Base-by-base conservation (phyloP, 2,329 filamentous ascomycete genomes). In the Fonsecaea monophora region DNA sequence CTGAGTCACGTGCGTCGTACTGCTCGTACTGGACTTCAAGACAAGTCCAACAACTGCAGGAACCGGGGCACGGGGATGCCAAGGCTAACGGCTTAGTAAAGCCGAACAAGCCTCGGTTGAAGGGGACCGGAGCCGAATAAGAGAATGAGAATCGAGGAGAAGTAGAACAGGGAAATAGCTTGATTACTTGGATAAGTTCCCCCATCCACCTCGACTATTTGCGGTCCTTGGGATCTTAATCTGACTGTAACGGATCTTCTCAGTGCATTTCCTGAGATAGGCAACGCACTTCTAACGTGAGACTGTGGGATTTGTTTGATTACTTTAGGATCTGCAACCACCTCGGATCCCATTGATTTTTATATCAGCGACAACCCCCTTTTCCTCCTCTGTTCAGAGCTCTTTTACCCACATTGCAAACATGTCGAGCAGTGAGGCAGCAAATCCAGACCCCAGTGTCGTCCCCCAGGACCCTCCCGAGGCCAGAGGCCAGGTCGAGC, bases 371-470 rank as follows among this genome's bases (percentile, higher is more conserved):
- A 30, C 45, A 6, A 13, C 45, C 21, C 45, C 45, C 10, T 30
- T 50, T 30, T 10, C 45, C 21, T 25, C 25, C 45, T 50, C 45
- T 50, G 3, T 3, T 12, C 45, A 50, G 10, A 30, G 8, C 10
- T 50, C 18, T 30, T 30, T 13, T 18, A 15, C 9, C 2, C 15
- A 30, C 9, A 45, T 62, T 12, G 40, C 60, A 15, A 66, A n/a
- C 56, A 70, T 70, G 68, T 70, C 68, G 4, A 67, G 45, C 61
- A 67, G 15, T 57, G 68, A 68, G 48, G 35, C 66, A 25, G 54
- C 66, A 15, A 60, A 68, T n/a, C 68, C 68, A 18, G 68, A 70
- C 60, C 60, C 68, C 38, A 58, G 63, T 38, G 64, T 68, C 37
- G 66, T 68, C 34, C 68, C 66, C 53, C 68, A 70, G 15, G 61